Percentiles rank a stretch among this genome's conserved stretches.
Evolutionary conservation across 2,329 filamentous ascomycete genomes (phyloP).

Genomic region (Mollisia scopiformis): DNA sequence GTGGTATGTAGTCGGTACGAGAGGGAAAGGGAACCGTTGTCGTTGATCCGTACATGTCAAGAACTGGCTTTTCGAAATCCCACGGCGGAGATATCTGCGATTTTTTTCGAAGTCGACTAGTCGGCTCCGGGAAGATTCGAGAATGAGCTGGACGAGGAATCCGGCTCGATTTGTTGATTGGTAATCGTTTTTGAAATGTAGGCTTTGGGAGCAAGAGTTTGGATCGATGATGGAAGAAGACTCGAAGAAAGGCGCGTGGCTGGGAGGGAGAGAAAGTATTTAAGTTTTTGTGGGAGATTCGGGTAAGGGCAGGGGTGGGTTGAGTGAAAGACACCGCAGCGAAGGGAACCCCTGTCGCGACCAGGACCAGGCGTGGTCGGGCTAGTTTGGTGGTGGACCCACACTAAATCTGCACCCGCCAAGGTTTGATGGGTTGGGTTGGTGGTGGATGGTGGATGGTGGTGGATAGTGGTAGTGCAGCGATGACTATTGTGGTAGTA

Average conservation of each 20-base stretch:
- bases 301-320: no score
- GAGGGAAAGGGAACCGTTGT: conserved; percentile 39
- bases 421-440: conserved; percentile 22
- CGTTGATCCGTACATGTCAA: conserved; percentile 41
- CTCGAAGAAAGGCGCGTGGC: conserved; percentile 14
- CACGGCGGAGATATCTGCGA: conserved; percentile 25
- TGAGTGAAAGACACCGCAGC: no score
- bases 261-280: conserved; percentile 23
- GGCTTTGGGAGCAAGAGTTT: conserved; percentile 21
- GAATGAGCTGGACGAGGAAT: conserved; percentile 32
- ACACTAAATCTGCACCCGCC: conserved; percentile 7
- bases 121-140: conserved; percentile 31
- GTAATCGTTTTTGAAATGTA: conserved; percentile 21
- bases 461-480: conserved; percentile 6
- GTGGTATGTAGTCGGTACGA: conserved; percentile 41
- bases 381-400: no score
- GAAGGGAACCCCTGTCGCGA: no score
- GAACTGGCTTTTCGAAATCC: conserved; percentile 32
- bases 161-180: conserved; percentile 25
- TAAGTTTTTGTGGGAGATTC: conserved; percentile 17
- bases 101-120: conserved; percentile 31
- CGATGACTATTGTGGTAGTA: neutral
- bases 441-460: conserved; percentile 5
- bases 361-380: no score
- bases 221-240: conserved; percentile 23